Conservation (phyloP, 176 grass and related monocot genomes). For the Neostapfia colusana region DNA sequence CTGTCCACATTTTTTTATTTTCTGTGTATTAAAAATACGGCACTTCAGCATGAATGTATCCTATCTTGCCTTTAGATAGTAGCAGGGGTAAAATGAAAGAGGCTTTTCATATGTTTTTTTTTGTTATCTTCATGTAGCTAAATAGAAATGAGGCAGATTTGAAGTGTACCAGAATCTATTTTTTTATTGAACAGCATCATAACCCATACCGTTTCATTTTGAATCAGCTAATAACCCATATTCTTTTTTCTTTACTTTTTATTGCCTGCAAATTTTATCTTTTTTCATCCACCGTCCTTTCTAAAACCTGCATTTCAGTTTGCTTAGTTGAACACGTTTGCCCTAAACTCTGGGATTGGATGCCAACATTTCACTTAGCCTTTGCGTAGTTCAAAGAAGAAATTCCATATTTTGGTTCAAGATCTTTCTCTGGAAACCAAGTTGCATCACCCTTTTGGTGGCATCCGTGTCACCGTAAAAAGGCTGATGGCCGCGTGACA, state of each 20-base stretch:
- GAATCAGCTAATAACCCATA: neutral
- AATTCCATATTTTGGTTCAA: no score
- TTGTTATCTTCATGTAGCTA: slow-evolving; percentile 31
- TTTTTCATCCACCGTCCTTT: neutral
- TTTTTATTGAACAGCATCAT: slow-evolving; percentile 6
- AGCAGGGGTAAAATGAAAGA: slow-evolving; percentile 42
- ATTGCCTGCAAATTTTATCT: neutral
- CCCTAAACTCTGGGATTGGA: no score
- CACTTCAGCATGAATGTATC: slow-evolving; percentile 33
- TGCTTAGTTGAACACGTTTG: neutral
- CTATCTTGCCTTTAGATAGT: slow-evolving; percentile 28
- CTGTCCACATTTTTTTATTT: slow-evolving; percentile 37
- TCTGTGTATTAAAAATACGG: slow-evolving; percentile 53
- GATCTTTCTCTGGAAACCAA: neutral
- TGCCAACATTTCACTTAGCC: no score
- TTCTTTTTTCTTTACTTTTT: neutral
- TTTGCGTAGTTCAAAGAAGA: no score
- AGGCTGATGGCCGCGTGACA: neutral
- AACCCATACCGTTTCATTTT: neutral
- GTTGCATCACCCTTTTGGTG: neutral
- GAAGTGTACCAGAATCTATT: slow-evolving; percentile 34
- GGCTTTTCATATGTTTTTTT: slow-evolving; percentile 10
- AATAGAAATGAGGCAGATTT: slow-evolving; percentile 47
- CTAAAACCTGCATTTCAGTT: neutral
- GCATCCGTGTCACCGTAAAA: neutral